Evolutionary conservation across 768 basidiomycete species (phyloP).

Genomic region (Russula vinacea): DNA sequence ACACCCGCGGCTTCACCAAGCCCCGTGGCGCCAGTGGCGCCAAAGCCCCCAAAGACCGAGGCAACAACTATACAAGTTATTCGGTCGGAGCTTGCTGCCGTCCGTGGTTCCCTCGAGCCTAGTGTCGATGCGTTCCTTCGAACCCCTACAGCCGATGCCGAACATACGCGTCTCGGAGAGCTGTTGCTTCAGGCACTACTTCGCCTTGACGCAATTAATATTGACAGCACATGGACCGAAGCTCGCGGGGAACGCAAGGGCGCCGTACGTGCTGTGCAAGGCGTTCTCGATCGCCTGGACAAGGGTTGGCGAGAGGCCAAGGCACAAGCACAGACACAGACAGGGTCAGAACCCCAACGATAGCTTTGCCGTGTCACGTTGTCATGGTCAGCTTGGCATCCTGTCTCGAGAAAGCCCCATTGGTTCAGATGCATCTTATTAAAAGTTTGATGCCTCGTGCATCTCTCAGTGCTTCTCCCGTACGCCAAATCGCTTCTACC

Average conservation of each 20-base stretch:
- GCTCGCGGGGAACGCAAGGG: constrained; percentile 80
- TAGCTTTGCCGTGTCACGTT: constrained; percentile 7
- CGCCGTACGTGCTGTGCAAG: constrained; percentile 84
- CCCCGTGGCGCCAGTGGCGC: constrained; percentile 33
- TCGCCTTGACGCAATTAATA: constrained; percentile 74
- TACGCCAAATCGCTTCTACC: constrained; percentile 14
- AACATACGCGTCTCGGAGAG: constrained; percentile 68
- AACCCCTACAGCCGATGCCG: constrained; percentile 33
- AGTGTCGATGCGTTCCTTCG: constrained; percentile 52
- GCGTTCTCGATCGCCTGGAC: constrained; percentile 76
- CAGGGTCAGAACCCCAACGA: constrained; percentile 1
- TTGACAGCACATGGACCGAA: constrained; percentile 71
- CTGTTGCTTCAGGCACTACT: constrained; percentile 83
- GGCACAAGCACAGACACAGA: constrained; percentile 14
- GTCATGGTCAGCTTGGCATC: constrained; percentile 4
- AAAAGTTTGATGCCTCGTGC: constrained; percentile 7
- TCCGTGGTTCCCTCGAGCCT: constrained; percentile 54
- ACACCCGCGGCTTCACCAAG: constrained; percentile 32
- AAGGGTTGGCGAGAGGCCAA: constrained; percentile 50
- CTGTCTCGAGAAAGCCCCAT: background rate
- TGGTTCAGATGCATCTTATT: constrained; percentile 5
- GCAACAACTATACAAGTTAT: constrained; percentile 52
- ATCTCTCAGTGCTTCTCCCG: constrained; percentile 4
- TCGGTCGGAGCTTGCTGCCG: constrained; percentile 48
- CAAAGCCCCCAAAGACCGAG: constrained; percentile 44